Percentiles rank a stretch among this genome's conserved stretches.
Evolutionary conservation across 495 filamentous ascomycete genomes (phyloP).

Genomic region (Ascodesmis nigricans): DNA sequence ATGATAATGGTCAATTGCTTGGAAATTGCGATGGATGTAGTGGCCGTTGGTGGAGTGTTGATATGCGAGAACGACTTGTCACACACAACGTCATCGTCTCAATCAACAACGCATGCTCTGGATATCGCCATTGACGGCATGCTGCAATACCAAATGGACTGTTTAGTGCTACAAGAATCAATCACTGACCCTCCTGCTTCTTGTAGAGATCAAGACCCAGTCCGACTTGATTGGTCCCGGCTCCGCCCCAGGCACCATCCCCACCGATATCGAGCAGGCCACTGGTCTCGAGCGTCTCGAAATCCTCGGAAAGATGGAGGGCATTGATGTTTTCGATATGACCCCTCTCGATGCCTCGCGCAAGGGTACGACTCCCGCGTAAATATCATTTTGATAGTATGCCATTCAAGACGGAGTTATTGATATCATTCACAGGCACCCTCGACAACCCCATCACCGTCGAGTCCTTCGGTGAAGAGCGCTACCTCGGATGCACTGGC

Average conservation of each 20-base stretch:
- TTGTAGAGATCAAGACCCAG: conserved; percentile 59
- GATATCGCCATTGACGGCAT: neutral
- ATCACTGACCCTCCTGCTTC: neutral
- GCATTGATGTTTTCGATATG: conserved; percentile 97
- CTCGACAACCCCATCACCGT: conserved; percentile 75
- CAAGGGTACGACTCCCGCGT: conserved; percentile 34
- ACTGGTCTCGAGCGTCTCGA: conserved; percentile 97
- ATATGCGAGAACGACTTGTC: too few species aligned
- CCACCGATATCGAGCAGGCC: conserved; percentile 79
- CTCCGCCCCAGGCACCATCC: conserved; percentile 58
- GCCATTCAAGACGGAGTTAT: neutral
- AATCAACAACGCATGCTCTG: neutral
- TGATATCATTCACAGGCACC: conserved; percentile 38
- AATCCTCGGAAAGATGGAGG: conserved; percentile 97
- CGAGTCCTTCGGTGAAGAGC: conserved; percentile 69
- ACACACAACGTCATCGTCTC: neutral
- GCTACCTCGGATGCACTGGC: conserved; percentile 84
- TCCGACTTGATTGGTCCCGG: conserved; percentile 69
- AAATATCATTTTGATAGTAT: conserved; percentile 1
- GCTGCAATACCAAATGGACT: too few species aligned
- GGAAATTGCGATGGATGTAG: too few species aligned
- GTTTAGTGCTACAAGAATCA: too few species aligned
- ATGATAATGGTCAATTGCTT: too few species aligned
- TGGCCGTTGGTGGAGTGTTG: too few species aligned
- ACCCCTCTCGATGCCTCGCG: conserved; percentile 78